phyloP scores from a whole-genome alignment of 2,329 filamentous ascomycete genomes.

The Lasiodiplodia citricola region DNA sequence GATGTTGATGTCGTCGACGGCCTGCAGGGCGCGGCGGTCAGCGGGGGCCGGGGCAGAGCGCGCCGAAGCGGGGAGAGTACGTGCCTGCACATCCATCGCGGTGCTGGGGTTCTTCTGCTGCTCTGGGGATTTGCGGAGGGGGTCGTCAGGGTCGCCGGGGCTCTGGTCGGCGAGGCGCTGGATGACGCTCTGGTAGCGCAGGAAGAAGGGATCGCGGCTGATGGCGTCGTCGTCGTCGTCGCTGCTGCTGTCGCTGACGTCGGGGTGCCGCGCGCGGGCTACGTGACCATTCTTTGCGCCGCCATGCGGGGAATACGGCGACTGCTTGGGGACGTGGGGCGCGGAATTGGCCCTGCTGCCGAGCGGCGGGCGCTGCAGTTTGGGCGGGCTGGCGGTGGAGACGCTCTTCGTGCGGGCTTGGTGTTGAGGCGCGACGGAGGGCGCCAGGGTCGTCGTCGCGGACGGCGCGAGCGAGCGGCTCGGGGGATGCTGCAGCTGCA shows the following conservation, averaged over 20 bases:
- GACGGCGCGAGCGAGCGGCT: slow-evolving; percentile 13
- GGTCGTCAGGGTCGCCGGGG: slow-evolving; percentile 14
- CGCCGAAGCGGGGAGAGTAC: slow-evolving; percentile 10
- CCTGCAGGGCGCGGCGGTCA: slow-evolving; percentile 10
- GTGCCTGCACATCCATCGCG: slow-evolving; percentile 24
- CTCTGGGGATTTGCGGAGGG: slow-evolving; percentile 1
- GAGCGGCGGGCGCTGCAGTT: slow-evolving; percentile 14
- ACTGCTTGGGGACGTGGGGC: slow-evolving; percentile 38
- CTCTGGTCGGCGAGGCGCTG: slow-evolving; percentile 32
- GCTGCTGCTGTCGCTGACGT: slow-evolving; percentile 35
- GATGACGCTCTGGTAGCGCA: slow-evolving; percentile 42
- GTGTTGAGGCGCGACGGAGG: slow-evolving; percentile 18
- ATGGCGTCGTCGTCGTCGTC: slow-evolving; percentile 38
- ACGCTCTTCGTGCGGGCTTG: slow-evolving; percentile 18
- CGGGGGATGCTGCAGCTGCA: not conserved
- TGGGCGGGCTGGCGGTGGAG: slow-evolving; percentile 23
- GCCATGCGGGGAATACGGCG: slow-evolving; percentile 15
- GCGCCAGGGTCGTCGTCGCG: slow-evolving; percentile 11
- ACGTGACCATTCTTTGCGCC: slow-evolving; percentile 25
- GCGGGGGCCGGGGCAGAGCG: slow-evolving; percentile 29
- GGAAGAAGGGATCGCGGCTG: slow-evolving; percentile 48
- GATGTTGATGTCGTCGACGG: slow-evolving; percentile 62
- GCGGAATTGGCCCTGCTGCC: slow-evolving; percentile 40
- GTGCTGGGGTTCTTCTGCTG: slow-evolving; percentile 28
- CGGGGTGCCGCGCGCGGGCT: slow-evolving; percentile 27